Evolutionary conservation across 129 eudicot species (phyloP).

Genomic region (Glebionis coronaria): DNA sequence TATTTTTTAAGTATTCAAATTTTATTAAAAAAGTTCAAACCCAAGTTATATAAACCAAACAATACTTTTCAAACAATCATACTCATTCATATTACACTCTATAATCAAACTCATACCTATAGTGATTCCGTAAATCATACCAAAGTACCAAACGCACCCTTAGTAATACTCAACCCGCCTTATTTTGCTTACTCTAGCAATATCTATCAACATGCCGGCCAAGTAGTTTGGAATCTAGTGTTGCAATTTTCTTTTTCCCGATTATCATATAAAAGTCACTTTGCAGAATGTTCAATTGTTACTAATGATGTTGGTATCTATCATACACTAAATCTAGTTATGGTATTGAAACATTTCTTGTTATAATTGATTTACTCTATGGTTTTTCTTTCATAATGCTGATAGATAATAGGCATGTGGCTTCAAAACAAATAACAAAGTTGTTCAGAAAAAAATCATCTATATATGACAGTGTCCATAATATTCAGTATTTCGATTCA

Average conservation of each 20-base stretch:
- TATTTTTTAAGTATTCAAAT: too few relatives aligned
- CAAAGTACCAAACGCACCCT: too few relatives aligned
- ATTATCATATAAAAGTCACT: too few relatives aligned
- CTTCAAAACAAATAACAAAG: background rate
- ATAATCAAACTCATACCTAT: too few relatives aligned
- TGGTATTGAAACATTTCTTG: background rate
- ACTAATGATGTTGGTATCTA: background rate
- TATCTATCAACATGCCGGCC: background rate
- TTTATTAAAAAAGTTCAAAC: too few relatives aligned
- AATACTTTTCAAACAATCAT: too few relatives aligned
- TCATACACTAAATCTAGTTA: background rate
- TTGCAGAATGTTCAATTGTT: too few relatives aligned
- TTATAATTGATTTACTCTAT: background rate
- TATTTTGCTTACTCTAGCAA: background rate
- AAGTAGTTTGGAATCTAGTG: background rate
- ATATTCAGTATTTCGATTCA: background rate
- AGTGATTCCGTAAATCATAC: too few relatives aligned
- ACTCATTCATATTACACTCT: too few relatives aligned
- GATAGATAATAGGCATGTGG: constrained; percentile 8
- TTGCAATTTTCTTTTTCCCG: too few relatives aligned
- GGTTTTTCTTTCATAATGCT: background rate
- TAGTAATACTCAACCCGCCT: too few relatives aligned
- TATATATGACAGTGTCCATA: background rate
- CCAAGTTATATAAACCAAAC: too few relatives aligned
- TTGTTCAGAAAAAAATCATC: background rate